Evolutionary conservation across 2,329 filamentous ascomycete genomes (phyloP).

Genomic region (Anthostomella pinea): DNA sequence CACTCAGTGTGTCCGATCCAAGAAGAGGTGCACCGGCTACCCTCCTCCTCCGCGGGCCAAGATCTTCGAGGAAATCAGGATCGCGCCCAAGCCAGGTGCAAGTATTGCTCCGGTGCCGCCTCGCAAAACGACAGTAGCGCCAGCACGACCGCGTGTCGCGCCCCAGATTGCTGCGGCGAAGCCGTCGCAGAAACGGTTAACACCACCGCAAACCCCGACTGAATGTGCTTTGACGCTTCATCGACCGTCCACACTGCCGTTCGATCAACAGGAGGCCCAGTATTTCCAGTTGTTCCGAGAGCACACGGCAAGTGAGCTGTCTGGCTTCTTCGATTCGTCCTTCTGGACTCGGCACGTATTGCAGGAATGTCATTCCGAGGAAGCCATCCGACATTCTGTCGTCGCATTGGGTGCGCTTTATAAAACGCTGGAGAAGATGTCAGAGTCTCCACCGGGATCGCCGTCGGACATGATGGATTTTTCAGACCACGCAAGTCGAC

Average conservation of each 20-base stretch:
- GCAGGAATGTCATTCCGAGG: slow-evolving; percentile 60
- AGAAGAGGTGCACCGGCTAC: slow-evolving; percentile 59
- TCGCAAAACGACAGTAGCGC: slow-evolving; percentile 6
- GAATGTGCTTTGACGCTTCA: slow-evolving; percentile 34
- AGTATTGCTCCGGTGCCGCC: slow-evolving; percentile 6
- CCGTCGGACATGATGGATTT: slow-evolving; percentile 35
- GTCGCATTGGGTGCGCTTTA: slow-evolving; percentile 65
- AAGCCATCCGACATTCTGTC: slow-evolving; percentile 62
- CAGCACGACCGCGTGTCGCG: slow-evolving; percentile 8
- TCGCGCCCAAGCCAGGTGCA: slow-evolving; percentile 24
- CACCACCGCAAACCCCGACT: slow-evolving; percentile 36
- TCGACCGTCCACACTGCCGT: slow-evolving; percentile 46
- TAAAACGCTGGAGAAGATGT: slow-evolving; percentile 60
- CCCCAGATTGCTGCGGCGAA: slow-evolving; percentile 5
- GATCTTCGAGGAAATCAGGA: slow-evolving; percentile 42
- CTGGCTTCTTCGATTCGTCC: slow-evolving; percentile 63
- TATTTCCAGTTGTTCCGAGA: slow-evolving; percentile 63
- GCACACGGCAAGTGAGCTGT: slow-evolving; percentile 60
- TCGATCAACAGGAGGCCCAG: slow-evolving; percentile 50
- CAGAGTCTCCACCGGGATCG: slow-evolving; percentile 48
- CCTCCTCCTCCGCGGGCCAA: slow-evolving; percentile 52
- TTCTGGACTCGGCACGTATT: slow-evolving; percentile 65
- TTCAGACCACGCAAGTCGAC: slow-evolving; percentile 41
- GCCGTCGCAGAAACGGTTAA: slow-evolving; percentile 13
- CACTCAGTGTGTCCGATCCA: slow-evolving; percentile 57